These are phyloP conservation scores for Suillus sp. DNA, from an alignment of 768 basidiomycete species.

Conservation along the genomic window DNA sequence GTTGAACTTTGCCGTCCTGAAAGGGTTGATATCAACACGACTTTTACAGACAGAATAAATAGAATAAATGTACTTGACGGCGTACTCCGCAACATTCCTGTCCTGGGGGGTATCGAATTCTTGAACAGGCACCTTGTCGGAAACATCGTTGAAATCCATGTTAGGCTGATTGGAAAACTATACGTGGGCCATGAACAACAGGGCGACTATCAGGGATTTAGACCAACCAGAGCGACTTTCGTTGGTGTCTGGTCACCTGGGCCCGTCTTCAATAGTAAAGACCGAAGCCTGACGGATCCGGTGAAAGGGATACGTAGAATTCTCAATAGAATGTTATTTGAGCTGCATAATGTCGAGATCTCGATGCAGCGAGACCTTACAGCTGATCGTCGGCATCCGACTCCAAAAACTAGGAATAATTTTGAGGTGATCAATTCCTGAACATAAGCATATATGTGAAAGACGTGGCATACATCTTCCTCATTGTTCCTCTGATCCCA, in stretches of 20 bases:
- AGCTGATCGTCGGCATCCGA: slow-evolving; percentile 92
- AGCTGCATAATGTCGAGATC: slow-evolving; percentile 7
- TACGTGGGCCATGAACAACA: background rate
- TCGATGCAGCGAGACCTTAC: slow-evolving; percentile 42
- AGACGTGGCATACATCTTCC: slow-evolving; percentile 49
- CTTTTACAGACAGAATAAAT: background rate
- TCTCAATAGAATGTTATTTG: slow-evolving; percentile 40
- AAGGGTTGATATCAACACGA: background rate
- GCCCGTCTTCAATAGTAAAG: slow-evolving; percentile 82
- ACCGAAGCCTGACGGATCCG: slow-evolving; percentile 80
- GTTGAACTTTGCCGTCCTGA: slow-evolving; percentile 83
- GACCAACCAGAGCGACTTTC: slow-evolving; percentile 67
- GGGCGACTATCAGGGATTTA: background rate
- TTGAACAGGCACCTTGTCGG: slow-evolving; percentile 64
- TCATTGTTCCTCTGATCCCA: slow-evolving; percentile 83
- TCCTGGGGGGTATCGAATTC: slow-evolving; percentile 70
- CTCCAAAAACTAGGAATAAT: slow-evolving; percentile 63
- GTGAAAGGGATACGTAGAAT: slow-evolving; percentile 88
- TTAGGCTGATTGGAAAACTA: slow-evolving; percentile 79
- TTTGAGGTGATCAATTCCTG: background rate
- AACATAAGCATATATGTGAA: slow-evolving; percentile 8
- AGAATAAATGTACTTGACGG: slow-evolving; percentile 58
- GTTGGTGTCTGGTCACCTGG: slow-evolving; percentile 77
- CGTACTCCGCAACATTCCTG: slow-evolving; percentile 82
- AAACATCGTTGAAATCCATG: slow-evolving; percentile 79